phyloP scores from a whole-genome alignment of 257 asterid species.

The Verbascum thapsus region DNA sequence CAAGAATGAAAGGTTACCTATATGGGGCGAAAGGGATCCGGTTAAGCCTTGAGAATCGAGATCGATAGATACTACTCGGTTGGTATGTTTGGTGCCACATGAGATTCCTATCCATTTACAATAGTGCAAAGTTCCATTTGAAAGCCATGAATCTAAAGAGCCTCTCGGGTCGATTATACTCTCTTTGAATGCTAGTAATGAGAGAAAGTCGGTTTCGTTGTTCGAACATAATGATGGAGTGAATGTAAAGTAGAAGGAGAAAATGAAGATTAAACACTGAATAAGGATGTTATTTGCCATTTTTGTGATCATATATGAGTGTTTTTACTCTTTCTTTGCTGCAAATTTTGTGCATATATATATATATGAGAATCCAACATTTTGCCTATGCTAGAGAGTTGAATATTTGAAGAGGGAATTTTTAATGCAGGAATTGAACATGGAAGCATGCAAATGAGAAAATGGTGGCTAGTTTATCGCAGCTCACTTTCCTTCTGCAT shows the following conservation, averaged over 20 bases:
- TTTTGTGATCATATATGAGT: neutral
- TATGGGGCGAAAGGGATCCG: slow-evolving; percentile 38
- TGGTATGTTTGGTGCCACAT: slow-evolving; percentile 30
- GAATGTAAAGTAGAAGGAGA: neutral
- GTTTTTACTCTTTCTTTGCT: no score
- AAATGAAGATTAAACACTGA: neutral
- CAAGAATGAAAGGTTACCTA: slow-evolving; percentile 45
- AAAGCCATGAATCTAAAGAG: slow-evolving; percentile 27
- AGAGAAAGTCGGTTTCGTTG: slow-evolving; percentile 16
- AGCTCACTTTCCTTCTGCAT: no score
- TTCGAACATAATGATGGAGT: neutral
- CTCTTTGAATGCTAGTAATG: slow-evolving; percentile 22
- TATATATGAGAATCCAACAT: no score
- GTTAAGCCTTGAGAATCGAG: slow-evolving; percentile 29
- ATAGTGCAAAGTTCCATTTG: slow-evolving; percentile 17
- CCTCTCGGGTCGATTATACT: slow-evolving; percentile 20
- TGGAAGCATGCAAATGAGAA: no score
- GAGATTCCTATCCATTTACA: slow-evolving; percentile 38
- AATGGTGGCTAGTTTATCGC: no score
- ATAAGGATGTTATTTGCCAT: neutral
- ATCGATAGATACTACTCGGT: slow-evolving; percentile 28
- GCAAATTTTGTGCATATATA: no score
- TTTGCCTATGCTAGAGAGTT: no score
- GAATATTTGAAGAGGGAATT: no score
- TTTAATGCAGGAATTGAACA: no score